Base-by-base conservation (phyloP, 371 early-diverging fungal species). In the Globomyces sp. region DNA sequence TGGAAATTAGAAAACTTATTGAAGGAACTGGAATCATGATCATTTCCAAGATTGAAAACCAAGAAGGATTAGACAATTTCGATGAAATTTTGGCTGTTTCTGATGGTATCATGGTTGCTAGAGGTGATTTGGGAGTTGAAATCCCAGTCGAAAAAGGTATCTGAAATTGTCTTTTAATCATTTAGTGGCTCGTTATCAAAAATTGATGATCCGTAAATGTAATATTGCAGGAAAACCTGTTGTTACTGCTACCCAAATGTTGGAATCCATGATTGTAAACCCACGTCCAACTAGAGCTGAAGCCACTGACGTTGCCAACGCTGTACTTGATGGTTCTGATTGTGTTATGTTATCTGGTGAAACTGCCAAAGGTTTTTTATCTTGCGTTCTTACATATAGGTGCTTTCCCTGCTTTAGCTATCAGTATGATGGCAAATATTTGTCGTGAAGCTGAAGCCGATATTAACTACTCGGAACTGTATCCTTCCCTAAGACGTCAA, bases 321-420 rank as follows among this genome's bases (percentile, higher is more conserved):
- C 99, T 48, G 89, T 98, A 9, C 73, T 95, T 65, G 97, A 97
- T 77, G 98, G 98, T 58, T 92, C 95, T 47, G 99, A 97, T 79
- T 92, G 95, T 75, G 98, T 99, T 71, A 99, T 99, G 99, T 83
- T 99, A 61, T 96, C 96, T 58, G 97, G 95, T 67, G 99, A 99
- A 81, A 98, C 98, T 1, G 99, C 99, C 61, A 92, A 92, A 78
- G 99, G 24, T 24, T 24, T 24, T 24, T 24, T 24, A 24, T 24
- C 24, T 24, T 24, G 24, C 24, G 24, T 24, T 24, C 24, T 24
- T 24, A 24, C 24, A 24, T 24, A 24, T 24, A 24, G 24, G 86
- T 49, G 89, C 79, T 2, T 71, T 72, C 71, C 81, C 81, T 3
- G 42, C 71, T 46, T 52, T 44, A 6, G 77, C 79, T 13, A 80